phyloP scores from a whole-genome alignment of 495 filamentous ascomycete genomes.

The Penicillium steckii region DNA sequence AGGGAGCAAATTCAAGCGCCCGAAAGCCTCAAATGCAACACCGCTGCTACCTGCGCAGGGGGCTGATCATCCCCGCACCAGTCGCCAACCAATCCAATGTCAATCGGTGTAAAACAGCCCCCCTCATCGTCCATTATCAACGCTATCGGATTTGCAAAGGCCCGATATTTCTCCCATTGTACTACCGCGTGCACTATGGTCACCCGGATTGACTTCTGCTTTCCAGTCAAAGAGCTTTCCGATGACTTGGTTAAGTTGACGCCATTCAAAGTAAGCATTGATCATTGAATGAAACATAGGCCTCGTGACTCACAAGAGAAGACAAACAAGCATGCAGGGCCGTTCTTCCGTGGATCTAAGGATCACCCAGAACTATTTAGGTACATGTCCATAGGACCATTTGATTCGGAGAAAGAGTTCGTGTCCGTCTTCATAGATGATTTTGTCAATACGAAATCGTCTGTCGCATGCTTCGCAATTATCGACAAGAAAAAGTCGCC shows the following conservation, averaged over 20 bases:
- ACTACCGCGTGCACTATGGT: neutral
- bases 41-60: neutral
- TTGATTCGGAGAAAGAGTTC: slow-evolving; percentile 3
- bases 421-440: slow-evolving; percentile 8
- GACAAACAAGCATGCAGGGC: slow-evolving; percentile 3
- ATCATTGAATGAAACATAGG: neutral
- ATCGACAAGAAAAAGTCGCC: slow-evolving; percentile 20
- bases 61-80: neutral
- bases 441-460: slow-evolving; percentile 18
- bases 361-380: slow-evolving; percentile 13
- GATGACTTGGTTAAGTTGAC: slow-evolving; percentile 6
- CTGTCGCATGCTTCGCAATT: slow-evolving; percentile 20
- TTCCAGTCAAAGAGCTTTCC: neutral
- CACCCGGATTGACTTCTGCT: neutral
- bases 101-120: neutral
- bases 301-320: neutral
- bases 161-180: too few relatives aligned
- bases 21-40: neutral
- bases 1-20: neutral
- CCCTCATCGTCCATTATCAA: neutral
- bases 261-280: neutral
- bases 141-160: too few relatives aligned
- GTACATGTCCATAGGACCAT: slow-evolving; percentile 13
- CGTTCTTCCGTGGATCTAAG: slow-evolving; percentile 4
- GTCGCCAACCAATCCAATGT: neutral